phyloP scores from a whole-genome alignment of 1,284 basidiomycete species.

The Sanghuangporus sanghuang region DNA sequence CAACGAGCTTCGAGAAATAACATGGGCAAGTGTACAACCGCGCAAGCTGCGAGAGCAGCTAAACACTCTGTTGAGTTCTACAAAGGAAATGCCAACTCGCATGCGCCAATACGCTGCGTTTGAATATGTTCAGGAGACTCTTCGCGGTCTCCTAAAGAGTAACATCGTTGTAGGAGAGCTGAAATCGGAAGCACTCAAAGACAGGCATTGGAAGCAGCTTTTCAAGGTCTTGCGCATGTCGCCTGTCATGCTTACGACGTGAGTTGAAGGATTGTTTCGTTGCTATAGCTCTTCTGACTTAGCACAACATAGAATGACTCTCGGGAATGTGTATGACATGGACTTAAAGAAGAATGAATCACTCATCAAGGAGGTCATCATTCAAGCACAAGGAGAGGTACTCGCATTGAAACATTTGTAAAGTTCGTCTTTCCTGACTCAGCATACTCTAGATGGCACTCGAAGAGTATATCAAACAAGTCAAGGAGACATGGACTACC shows the following conservation, averaged over 20 bases:
- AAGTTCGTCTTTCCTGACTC: conserved; percentile 4
- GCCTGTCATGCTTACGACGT: conserved; percentile 67
- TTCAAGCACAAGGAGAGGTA: conserved; percentile 98
- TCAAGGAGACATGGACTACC: conserved; percentile 95
- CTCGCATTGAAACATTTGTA: not conserved
- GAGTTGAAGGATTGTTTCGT: conserved; percentile 26
- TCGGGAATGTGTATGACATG: conserved; percentile 96
- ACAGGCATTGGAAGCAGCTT: conserved; percentile 97
- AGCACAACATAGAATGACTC: conserved; percentile 67
- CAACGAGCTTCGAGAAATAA: conserved; percentile 80
- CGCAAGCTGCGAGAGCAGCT: conserved; percentile 94
- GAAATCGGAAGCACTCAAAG: conserved; percentile 95
- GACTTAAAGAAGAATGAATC: conserved; percentile 92
- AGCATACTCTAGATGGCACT: conserved; percentile 68
- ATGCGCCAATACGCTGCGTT: conserved; percentile 99
- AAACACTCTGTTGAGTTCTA: conserved; percentile 83
- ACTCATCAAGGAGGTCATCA: conserved; percentile 89
- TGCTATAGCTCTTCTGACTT: not conserved
- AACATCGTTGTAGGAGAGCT: conserved; percentile 88
- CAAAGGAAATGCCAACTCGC: conserved; percentile 97
- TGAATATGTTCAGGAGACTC: conserved; percentile 93
- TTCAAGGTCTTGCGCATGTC: conserved; percentile 84
- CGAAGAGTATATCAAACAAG: conserved; percentile 91
- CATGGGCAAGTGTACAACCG: conserved; percentile 92
- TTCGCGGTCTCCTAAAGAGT: conserved; percentile 84